Conservation (phyloP, 495 filamentous ascomycete genomes). For the Penicillium turbatum region DNA sequence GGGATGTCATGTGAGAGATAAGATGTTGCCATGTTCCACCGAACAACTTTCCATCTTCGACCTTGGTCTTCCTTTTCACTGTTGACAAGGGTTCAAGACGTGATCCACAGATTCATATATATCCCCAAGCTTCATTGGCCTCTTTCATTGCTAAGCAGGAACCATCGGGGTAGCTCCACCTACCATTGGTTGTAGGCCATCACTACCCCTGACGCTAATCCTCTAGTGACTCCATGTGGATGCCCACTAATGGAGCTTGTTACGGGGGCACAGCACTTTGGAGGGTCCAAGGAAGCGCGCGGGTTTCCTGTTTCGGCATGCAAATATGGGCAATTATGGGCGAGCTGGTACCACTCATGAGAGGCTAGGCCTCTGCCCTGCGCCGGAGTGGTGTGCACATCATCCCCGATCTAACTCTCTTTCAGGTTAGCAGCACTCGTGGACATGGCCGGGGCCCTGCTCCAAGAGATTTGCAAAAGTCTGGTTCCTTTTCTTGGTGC, state of each 20-base stretch:
- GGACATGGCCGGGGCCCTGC: not conserved
- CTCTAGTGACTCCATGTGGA: conserved; percentile 12
- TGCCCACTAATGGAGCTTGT: conserved; percentile 8
- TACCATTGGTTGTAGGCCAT: conserved; percentile 8
- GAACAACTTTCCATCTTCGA: not conserved
- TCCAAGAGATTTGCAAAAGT: conserved; percentile 4
- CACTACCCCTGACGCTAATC: conserved; percentile 22
- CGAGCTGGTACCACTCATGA: conserved; percentile 10
- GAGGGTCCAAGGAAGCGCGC: conserved; percentile 5
- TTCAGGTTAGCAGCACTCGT: conserved; percentile 12
- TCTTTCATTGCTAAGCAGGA: conserved; percentile 23
- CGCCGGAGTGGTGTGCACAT: conserved; percentile 3
- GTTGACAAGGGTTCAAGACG: conserved; percentile 3
- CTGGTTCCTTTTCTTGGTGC: conserved; percentile 21
- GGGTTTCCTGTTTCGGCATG: conserved; percentile 2
- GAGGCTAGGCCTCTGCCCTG: conserved; percentile 1
- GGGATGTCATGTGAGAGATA: conserved; percentile 1
- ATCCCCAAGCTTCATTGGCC: conserved; percentile 16
- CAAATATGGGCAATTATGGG: conserved; percentile 1
- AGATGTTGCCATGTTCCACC: not conserved
- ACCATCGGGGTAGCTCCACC: conserved; percentile 16
- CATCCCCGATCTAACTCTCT: conserved; percentile 5
- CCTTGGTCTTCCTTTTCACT: not conserved
- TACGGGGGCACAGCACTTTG: conserved; percentile 15
- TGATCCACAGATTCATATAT: conserved; percentile 1